Evolutionary conservation across 2,329 filamentous ascomycete species (phyloP), one percentile per base, ranked within the genome.

Genomic region (Boeremia exigua): DNA sequence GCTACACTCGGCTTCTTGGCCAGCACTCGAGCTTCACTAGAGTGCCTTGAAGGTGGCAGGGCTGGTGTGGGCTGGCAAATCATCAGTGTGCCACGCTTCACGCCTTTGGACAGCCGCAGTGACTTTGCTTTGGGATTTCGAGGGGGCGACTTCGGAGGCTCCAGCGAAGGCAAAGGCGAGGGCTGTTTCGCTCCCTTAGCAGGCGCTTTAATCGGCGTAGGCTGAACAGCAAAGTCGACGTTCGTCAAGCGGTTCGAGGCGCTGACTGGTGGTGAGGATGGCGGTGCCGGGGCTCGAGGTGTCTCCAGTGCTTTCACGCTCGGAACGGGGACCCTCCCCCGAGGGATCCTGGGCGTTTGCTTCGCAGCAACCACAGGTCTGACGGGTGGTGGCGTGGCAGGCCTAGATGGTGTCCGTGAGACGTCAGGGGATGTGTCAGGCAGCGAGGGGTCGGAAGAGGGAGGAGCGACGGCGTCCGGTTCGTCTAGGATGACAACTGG

Each of bases 41-140:
- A 42, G 36, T 40, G 47, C 25, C 38, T 58, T 14, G 50, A 34
- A 2, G 27, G 47, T 38, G 58, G 59, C 25, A 48, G 59, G n/a
- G 66, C 62, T 19, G 73, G 63, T 15, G 73, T 61, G n/a, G 74
- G 64, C 48, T 80, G 77, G 50, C 78, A 81, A 0, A 80, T 58
- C 2, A 80, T 58, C 11, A 81, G 63, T 53, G 72, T 79, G 32
- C 75, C 78, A 54, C 77, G 75, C 14, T 73, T 76, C 8, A 70
- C 68, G n/a, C 71, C 74, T 5, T 66, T 64, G 11, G 76, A 68
- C 8, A 81, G 61, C 2, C 75, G 75, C 28, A 81, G 54, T 3
- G 73, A 65, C 54, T 73, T 78, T 1, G 67, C 61, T 51, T 64
- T 72, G 40, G 59, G 70, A 14, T 62, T 61, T 11, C 58, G 63